These are phyloP conservation scores for Thyridium curvatum DNA, from an alignment of 2,329 filamentous ascomycete species.

Conservation along the genomic window DNA sequence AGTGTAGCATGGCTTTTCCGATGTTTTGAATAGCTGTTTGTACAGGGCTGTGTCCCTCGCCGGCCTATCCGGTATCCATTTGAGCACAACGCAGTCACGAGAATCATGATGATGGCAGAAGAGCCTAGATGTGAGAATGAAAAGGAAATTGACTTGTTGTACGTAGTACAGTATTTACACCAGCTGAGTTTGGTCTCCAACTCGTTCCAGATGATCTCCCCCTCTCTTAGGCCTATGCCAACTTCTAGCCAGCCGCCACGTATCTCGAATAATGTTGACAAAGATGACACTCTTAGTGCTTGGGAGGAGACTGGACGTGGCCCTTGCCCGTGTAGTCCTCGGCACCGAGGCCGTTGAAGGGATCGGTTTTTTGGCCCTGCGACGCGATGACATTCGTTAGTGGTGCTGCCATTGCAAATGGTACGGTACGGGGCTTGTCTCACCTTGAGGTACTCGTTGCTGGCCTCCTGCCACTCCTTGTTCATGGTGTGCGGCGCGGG, in stretches of 20 bases:
- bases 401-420: neutral
- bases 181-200: neutral
- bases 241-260: constrained; percentile 4
- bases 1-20: too few relatives aligned
- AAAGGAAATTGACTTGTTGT: constrained; percentile 17
- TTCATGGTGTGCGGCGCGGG: constrained; percentile 80
- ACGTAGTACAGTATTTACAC: constrained; percentile 26
- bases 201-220: neutral
- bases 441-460: constrained; percentile 92
- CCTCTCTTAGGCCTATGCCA: constrained; percentile 7
- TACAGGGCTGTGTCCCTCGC: too few relatives aligned
- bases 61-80: too few relatives aligned
- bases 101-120: too few relatives aligned
- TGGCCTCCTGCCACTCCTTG: constrained; percentile 93
- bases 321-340: constrained; percentile 74
- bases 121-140: too few relatives aligned
- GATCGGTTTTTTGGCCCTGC: constrained; percentile 79
- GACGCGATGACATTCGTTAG: constrained; percentile 6
- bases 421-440: constrained; percentile 21
- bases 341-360: constrained; percentile 76
- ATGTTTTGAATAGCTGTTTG: too few relatives aligned
- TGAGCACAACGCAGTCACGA: too few relatives aligned
- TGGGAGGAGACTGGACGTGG: constrained; percentile 65
- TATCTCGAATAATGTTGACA: constrained; percentile 6
- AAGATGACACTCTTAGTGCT: constrained; percentile 27